Base-by-base conservation (phyloP, 1,284 basidiomycete genomes). In the Afroboletus lepidellus region DNA sequence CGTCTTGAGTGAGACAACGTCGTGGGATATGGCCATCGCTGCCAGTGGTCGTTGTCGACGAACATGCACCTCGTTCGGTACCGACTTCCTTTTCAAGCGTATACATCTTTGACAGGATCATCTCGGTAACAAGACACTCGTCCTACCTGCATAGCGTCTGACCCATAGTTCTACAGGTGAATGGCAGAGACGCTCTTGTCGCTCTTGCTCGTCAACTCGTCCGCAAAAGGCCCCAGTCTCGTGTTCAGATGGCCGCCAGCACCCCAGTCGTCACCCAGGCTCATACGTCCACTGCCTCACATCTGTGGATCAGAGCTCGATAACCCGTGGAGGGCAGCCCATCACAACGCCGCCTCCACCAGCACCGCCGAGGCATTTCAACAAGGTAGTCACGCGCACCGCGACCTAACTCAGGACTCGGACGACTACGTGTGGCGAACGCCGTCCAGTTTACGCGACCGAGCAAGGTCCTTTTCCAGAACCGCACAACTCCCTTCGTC, bases 131-230 rank as follows among this genome's bases (percentile, higher is more conserved):
- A 36, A n/a, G 33, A 36, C 7, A 36, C 33, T 9, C 33, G 6
- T 36, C 18, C 33, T 18, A n/a, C 8, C 11, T 18, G n/a, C 16
- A n/a, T 36, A 13, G n/a, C 21, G 27, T 32, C 37, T 30, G 20
- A 51, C 13, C 20, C 23, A 18, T 13, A 25, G 24, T 33, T 24
- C 30, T 18, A 21, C 34, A 24, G 13, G 21, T 23, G 13, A 16
- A 87, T 87, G 85, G 80, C 83, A 29, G 85, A 87, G 66, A 85
- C 84, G 3, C 73, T 91, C n/a, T 69, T 89, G 30, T 82, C 85
- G 8, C 76, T 92, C 55, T 69, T 90, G 2, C 78, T 92, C 20
- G 85, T 88, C 24, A 87, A 87, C 6, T 83, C 83, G 8, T 90
- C 89, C 8, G 84, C 87, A 5, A 87, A 84, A 62, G 88, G 85